Conservation (phyloP, 2,329 filamentous ascomycete species). For the Penicillium sp. region DNA sequence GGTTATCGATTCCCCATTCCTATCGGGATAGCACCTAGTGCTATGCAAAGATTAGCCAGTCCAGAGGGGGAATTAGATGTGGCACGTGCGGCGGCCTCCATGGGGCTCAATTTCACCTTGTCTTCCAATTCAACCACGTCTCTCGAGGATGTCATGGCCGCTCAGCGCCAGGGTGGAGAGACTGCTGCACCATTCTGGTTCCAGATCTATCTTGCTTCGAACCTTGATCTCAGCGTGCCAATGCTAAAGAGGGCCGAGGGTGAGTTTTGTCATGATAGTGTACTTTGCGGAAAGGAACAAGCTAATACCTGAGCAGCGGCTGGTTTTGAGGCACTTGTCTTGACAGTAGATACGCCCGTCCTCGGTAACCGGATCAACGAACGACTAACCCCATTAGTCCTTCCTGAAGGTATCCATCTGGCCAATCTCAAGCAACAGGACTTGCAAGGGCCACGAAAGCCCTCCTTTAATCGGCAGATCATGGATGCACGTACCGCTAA, state of each 20-base stretch:
- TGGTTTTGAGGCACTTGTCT: slow-evolving; percentile 7
- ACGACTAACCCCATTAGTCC: slow-evolving; percentile 1
- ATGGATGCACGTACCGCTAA: slow-evolving; percentile 5
- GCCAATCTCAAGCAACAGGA: not conserved
- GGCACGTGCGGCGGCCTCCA: not conserved
- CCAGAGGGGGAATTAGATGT: slow-evolving; percentile 1
- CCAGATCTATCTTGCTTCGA: slow-evolving; percentile 3
- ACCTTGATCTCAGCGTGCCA: slow-evolving; percentile 3
- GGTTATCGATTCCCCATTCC: slow-evolving; percentile 1
- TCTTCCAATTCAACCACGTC: slow-evolving; percentile 5
- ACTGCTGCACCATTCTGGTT: slow-evolving; percentile 1
- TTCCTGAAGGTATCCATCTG: slow-evolving; percentile 4
- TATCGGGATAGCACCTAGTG: slow-evolving; percentile 7
- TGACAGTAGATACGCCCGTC: slow-evolving; percentile 8
- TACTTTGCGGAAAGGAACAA: not conserved
- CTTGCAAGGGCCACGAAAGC: not conserved
- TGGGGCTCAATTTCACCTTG: not conserved
- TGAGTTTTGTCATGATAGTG: not conserved
- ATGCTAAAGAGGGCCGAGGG: slow-evolving; percentile 6
- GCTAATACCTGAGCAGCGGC: not conserved
- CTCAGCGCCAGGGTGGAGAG: not conserved
- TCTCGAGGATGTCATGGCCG: slow-evolving; percentile 7
- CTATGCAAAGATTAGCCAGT: slow-evolving; percentile 6
- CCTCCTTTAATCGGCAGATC: slow-evolving; percentile 2
- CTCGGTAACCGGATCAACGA: slow-evolving; percentile 8